Evolutionary conservation across 768 basidiomycete genomes (phyloP).

Genomic region (Coprinopsis marcescibilis): DNA sequence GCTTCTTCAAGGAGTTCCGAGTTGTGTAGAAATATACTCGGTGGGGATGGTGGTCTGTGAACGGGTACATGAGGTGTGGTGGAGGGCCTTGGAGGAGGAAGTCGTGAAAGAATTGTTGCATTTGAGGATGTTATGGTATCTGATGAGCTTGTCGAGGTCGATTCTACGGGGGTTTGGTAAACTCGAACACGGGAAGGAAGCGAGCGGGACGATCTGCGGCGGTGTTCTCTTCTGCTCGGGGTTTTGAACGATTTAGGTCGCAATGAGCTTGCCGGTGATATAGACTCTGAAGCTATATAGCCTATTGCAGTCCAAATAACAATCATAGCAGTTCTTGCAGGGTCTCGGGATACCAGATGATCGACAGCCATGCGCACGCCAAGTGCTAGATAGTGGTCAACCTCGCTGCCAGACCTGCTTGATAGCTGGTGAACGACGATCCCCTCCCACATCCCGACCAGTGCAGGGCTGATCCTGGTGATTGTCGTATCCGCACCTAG

Average conservation of each 20-base stretch:
- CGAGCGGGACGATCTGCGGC: conserved; percentile 23
- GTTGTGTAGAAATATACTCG: conserved; percentile 34
- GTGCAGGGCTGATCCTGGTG: conserved; percentile 24
- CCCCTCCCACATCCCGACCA: conserved; percentile 42
- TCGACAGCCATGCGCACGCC: conserved; percentile 39
- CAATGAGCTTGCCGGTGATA: conserved; percentile 23
- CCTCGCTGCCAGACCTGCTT: conserved; percentile 20
- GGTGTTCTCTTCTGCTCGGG: conserved; percentile 22
- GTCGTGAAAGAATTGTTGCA: conserved; percentile 15
- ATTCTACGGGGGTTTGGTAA: conserved; percentile 19
- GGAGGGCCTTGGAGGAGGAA: conserved; percentile 15
- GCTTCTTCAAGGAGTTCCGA: conserved; percentile 21
- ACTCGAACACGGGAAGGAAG: conserved; percentile 26
- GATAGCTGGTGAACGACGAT: conserved; percentile 36
- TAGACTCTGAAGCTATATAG: conserved; percentile 27
- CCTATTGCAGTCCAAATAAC: conserved; percentile 34
- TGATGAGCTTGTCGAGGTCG: conserved; percentile 9
- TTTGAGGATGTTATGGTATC: conserved; percentile 15
- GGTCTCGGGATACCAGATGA: conserved; percentile 31
- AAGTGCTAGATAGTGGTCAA: conserved; percentile 38
- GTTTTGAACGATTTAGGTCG: conserved; percentile 5
- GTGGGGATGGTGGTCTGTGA: conserved; percentile 30
- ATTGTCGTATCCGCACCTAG: conserved; percentile 22
- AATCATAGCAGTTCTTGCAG: conserved; percentile 27
- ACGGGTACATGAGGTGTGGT: conserved; percentile 17